These are phyloP conservation scores for Styphnolobium japonicum DNA, from an alignment of 306 rosid species.

Conservation along the genomic window DNA sequence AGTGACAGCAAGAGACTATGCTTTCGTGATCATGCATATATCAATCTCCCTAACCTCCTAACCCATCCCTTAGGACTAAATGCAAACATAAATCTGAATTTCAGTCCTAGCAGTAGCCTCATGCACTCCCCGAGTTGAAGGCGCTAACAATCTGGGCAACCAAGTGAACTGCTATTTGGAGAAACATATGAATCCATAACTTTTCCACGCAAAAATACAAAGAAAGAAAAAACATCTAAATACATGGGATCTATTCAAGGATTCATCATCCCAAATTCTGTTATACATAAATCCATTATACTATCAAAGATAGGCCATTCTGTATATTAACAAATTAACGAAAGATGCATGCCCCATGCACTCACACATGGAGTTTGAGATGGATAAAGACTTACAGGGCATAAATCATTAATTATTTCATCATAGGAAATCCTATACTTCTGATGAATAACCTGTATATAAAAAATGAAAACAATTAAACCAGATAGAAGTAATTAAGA, in stretches of 20 bases:
- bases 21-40: background rate
- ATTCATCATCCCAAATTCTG: background rate
- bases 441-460: constrained; percentile 87
- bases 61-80: background rate
- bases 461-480: constrained; percentile 21
- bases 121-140: background rate
- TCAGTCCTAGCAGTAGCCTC: background rate
- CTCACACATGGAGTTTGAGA: constrained; percentile 9
- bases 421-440: constrained; percentile 89
- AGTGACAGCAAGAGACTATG: background rate
- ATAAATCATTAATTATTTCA: constrained; percentile 87
- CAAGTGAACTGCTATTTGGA: background rate
- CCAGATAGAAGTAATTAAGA: background rate
- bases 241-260: background rate
- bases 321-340: background rate
- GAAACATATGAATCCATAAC: background rate
- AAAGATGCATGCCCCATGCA: background rate
- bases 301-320: background rate
- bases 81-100: background rate
- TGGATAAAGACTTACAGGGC: constrained; percentile 71
- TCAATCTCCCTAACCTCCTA: background rate
- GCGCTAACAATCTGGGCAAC: background rate
- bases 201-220: background rate
- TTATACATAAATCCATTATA: background rate
- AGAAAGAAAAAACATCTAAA: background rate